Evolutionary conservation across 176 grass and related monocot species (phyloP).

Genomic region (Tillandsia leiboldiana): DNA sequence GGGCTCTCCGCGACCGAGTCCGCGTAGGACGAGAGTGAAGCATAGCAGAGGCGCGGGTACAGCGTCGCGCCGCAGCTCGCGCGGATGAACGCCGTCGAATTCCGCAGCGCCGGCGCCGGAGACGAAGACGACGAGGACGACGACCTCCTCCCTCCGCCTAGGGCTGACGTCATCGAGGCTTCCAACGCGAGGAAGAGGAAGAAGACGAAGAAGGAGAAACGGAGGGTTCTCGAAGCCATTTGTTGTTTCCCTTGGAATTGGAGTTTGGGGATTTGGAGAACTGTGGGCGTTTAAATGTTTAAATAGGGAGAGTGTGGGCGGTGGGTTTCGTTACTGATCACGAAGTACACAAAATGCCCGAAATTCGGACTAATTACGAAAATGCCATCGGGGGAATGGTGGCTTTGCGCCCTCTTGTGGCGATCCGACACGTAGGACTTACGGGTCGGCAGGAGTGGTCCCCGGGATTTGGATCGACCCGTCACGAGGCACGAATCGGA

Average conservation of each 20-base stretch:
- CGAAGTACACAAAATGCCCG: no score
- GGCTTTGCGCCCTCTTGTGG: background rate
- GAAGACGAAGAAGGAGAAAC: background rate
- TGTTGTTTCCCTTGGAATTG: background rate
- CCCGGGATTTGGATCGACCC: background rate
- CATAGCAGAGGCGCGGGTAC: slow-evolving; percentile 30
- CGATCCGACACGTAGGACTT: background rate
- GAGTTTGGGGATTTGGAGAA: background rate
- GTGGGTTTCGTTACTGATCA: background rate
- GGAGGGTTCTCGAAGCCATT: background rate
- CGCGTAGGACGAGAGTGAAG: slow-evolving; percentile 30
- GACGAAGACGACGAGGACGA: background rate
- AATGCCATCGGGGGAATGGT: background rate
- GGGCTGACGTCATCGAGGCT: background rate
- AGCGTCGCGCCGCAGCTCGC: slow-evolving; percentile 21
- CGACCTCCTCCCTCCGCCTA: background rate
- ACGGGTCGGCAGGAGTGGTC: background rate
- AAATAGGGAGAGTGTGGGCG: background rate
- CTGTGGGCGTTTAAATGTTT: background rate
- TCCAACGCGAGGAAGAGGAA: background rate
- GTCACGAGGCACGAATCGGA: background rate
- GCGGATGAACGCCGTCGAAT: slow-evolving; percentile 22
- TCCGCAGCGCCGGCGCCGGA: background rate
- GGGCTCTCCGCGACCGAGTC: slow-evolving; percentile 25
- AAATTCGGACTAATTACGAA: no score